Percentiles rank a stretch among this genome's conserved stretches.
Conservation (phyloP, 768 basidiomycete genomes). For the Tremella fuciformis region DNA sequence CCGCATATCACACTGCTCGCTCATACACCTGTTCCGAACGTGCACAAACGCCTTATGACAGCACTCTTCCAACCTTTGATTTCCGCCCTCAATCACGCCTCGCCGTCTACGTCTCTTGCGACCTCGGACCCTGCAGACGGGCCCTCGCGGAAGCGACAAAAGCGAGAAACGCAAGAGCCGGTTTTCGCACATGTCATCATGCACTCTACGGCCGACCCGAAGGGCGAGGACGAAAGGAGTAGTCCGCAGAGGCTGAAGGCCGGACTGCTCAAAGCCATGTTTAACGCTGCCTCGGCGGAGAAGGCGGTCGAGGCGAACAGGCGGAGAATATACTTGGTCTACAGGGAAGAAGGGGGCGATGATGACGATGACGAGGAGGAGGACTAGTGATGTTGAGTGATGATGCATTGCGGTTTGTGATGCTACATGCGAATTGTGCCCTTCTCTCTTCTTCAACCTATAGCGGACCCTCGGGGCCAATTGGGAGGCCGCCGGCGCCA, state of each 20-base stretch:
- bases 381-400: conserved; percentile 4
- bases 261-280: conserved; percentile 63
- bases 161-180: conserved; percentile 44
- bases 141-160: conserved; percentile 48
- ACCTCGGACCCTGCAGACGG: conserved; percentile 40
- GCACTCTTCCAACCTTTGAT: conserved; percentile 70
- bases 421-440: neutral
- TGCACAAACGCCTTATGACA: conserved; percentile 70
- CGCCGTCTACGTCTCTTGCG: conserved; percentile 14
- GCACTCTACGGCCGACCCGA: conserved; percentile 58
- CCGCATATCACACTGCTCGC: conserved; percentile 76
- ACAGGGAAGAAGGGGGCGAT: conserved; percentile 60
- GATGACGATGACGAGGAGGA: conserved; percentile 49
- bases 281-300: conserved; percentile 63
- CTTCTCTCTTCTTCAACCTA: neutral
- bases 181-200: conserved; percentile 57
- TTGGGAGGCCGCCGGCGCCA: neutral
- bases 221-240: conserved; percentile 47
- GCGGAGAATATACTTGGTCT: conserved; percentile 76
- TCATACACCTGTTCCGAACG: conserved; percentile 62
- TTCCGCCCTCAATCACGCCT: conserved; percentile 55
- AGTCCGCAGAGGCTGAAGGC: conserved; percentile 42
- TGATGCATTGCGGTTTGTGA: neutral
- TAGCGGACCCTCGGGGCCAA: neutral
- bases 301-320: conserved; percentile 76